Percentiles rank a stretch among this genome's conserved stretches.
These are phyloP conservation scores for Colletotrichum kahawae DNA, from an alignment of 2,329 filamentous ascomycete species.

Conservation along the genomic window DNA sequence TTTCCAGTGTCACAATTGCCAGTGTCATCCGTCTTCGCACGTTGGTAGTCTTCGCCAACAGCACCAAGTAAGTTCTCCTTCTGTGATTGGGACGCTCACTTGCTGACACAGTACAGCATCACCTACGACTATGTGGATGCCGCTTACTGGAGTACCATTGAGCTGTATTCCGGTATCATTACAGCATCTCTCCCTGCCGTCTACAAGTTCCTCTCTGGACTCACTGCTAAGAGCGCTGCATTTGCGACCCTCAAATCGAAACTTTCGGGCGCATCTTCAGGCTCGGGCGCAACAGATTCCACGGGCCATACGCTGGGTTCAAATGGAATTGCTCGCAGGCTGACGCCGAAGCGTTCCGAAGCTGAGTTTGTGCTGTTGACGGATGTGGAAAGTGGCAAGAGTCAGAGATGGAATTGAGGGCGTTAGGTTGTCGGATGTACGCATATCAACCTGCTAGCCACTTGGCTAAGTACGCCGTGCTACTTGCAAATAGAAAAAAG, in stretches of 20 bases:
- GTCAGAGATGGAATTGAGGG: not conserved
- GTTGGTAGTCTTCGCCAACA: not conserved
- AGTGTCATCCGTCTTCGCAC: slow-evolving; percentile 2
- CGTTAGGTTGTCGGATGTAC: no score
- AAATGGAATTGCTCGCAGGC: not conserved
- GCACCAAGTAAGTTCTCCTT: not conserved
- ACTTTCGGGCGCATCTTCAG: not conserved
- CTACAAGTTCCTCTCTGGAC: not conserved
- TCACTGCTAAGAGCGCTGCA: not conserved
- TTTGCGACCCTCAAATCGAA: not conserved
- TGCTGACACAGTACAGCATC: not conserved
- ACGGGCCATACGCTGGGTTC: not conserved
- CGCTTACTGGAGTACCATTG: slow-evolving; percentile 17
- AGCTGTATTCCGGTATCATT: slow-evolving; percentile 4
- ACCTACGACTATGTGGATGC: not conserved
- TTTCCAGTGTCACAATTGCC: not conserved
- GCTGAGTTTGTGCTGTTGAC: not conserved
- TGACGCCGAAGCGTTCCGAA: not conserved
- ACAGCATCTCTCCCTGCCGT: not conserved
- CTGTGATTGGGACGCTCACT: no score
- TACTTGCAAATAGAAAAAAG: no score
- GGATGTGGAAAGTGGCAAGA: not conserved
- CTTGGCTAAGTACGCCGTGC: no score
- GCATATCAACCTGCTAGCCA: no score
- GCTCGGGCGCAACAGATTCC: not conserved